phyloP scores from a whole-genome alignment of 345 rosid species.

The Brassica incana region DNA sequence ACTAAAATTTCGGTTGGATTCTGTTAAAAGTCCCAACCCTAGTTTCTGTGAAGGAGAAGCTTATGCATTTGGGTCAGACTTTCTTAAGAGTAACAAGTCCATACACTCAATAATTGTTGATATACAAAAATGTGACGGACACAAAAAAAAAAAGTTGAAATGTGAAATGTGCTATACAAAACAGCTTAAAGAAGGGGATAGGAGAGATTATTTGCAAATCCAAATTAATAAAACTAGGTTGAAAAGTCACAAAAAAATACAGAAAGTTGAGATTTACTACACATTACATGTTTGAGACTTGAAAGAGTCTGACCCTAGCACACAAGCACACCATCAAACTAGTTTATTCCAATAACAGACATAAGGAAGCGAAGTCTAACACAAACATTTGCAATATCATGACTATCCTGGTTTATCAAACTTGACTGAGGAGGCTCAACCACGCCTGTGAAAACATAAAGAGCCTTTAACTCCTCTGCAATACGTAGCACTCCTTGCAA shows the following conservation, averaged over 20 bases:
- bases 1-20: no score
- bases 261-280: slow-evolving; percentile 4
- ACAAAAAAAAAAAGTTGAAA: background rate
- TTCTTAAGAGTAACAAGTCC: background rate
- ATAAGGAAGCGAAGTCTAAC: slow-evolving; percentile 64
- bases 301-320: background rate
- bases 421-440: slow-evolving; percentile 58
- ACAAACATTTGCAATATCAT: slow-evolving; percentile 45
- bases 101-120: background rate
- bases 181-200: background rate
- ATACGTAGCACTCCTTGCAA: slow-evolving; percentile 42
- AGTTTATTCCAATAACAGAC: slow-evolving; percentile 70
- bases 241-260: slow-evolving; percentile 9
- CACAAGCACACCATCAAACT: slow-evolving; percentile 34
- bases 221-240: background rate
- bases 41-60: background rate
- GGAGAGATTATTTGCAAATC: background rate
- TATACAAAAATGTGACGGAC: no score
- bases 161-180: background rate
- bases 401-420: slow-evolving; percentile 31
- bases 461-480: slow-evolving; percentile 64
- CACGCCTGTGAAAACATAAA: slow-evolving; percentile 69
- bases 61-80: background rate
- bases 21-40: no score
- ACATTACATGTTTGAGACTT: slow-evolving; percentile 11